Evolutionary conservation across 2,329 filamentous ascomycete species (phyloP).

Genomic region (Neofusicoccum laricinum): DNA sequence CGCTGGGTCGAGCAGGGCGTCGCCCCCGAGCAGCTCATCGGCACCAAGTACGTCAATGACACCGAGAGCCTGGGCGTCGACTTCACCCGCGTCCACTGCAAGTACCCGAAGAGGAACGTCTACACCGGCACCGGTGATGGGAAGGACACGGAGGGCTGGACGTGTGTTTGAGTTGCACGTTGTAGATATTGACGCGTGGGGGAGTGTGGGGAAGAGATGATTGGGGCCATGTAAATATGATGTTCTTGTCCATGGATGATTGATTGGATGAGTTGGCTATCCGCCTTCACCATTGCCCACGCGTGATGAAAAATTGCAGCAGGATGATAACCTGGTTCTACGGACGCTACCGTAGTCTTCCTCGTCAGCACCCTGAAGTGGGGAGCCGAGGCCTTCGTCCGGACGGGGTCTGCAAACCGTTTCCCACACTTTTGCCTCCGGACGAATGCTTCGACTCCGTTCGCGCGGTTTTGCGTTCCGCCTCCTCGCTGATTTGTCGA

Average conservation of each 20-base stretch:
- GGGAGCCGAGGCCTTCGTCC: no score
- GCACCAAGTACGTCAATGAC: slow-evolving; percentile 34
- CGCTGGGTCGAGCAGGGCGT: slow-evolving; percentile 45
- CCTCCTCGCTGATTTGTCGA: no score
- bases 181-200: no score
- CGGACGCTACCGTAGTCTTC: no score
- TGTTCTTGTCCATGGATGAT: not conserved
- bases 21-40: slow-evolving; percentile 40
- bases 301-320: no score
- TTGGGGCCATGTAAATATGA: not conserved
- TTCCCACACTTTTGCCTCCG: no score
- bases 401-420: no score
- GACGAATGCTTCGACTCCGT: no score
- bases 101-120: slow-evolving; percentile 33
- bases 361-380: no score
- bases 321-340: no score
- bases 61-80: slow-evolving; percentile 20
- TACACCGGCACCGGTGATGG: slow-evolving; percentile 33
- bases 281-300: no score
- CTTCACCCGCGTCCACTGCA: slow-evolving; percentile 29
- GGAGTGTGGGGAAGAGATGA: not conserved
- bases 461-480: no score
- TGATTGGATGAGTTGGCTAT: not conserved
- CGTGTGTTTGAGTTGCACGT: slow-evolving; percentile 22
- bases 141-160: slow-evolving; percentile 30